Percentiles rank a stretch among this genome's conserved stretches.
phyloP scores from a whole-genome alignment of 768 basidiomycete genomes.

The Suillus paluster region DNA sequence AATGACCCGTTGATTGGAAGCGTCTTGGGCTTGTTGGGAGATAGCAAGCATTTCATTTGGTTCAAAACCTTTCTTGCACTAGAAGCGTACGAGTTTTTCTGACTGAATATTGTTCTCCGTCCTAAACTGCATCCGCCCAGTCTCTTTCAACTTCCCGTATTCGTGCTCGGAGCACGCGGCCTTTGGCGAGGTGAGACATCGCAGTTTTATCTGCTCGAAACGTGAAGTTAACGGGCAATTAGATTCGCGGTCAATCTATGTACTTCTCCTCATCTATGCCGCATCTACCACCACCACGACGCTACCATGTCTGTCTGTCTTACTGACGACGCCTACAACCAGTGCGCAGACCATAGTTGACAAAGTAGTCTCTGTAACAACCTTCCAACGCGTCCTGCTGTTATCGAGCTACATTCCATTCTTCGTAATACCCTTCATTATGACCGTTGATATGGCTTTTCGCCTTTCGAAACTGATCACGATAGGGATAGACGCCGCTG shows the following conservation, averaged over 20 bases:
- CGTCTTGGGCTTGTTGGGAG: conserved; percentile 46
- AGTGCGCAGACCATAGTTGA: conserved; percentile 34
- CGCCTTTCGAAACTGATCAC: conserved; percentile 40
- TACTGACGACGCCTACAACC: conserved; percentile 58
- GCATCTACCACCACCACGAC: conserved; percentile 82
- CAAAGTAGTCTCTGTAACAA: conserved; percentile 45
- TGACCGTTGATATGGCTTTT: conserved; percentile 73
- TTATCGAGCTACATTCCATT: conserved; percentile 78
- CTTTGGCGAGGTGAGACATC: conserved; percentile 55
- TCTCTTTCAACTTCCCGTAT: conserved; percentile 77
- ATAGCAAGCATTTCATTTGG: conserved; percentile 51
- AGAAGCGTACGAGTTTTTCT: conserved; percentile 52
- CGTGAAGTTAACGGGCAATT: not conserved
- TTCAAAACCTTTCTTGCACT: conserved; percentile 66
- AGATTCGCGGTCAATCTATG: conserved; percentile 60
- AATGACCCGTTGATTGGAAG: conserved; percentile 71
- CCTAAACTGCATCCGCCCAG: conserved; percentile 35
- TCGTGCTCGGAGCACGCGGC: conserved; percentile 66
- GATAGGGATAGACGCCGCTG: conserved; percentile 24
- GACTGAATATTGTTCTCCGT: conserved; percentile 1
- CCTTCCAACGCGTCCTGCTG: conserved; percentile 57
- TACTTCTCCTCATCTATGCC: conserved; percentile 72
- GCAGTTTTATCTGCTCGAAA: not conserved
- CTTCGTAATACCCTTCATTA: conserved; percentile 68
- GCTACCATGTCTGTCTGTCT: conserved; percentile 65